Percentiles rank a stretch among this genome's conserved stretches.
phyloP scores from a whole-genome alignment of 2,329 filamentous ascomycete species.

The Colletotrichum theobromicola region DNA sequence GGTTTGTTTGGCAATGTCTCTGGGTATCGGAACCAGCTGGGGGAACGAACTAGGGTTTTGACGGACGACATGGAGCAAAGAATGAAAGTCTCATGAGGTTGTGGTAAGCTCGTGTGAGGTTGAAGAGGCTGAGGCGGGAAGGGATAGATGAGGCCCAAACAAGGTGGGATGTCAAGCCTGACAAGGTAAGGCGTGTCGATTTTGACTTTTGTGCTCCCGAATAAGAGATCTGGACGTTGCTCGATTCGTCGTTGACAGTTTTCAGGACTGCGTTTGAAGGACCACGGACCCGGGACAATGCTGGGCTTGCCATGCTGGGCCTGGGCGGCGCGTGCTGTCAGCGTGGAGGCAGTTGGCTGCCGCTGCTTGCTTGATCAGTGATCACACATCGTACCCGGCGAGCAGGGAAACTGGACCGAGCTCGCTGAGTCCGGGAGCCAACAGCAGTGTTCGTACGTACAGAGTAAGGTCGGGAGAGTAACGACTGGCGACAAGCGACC shows the following conservation, averaged over 20 bases:
- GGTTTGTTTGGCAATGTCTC: not conserved
- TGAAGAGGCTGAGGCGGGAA: constrained; percentile 16
- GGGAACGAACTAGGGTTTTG: not conserved
- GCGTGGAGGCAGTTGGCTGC: not conserved
- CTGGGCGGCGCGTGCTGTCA: not conserved
- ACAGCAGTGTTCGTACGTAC: not conserved
- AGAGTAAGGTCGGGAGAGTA: not conserved
- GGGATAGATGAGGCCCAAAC: not conserved
- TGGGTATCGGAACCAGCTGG: no score
- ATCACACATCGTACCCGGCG: not conserved
- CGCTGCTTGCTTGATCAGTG: not conserved
- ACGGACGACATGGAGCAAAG: not conserved
- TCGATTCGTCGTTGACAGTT: constrained; percentile 22
- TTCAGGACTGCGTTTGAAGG: constrained; percentile 8
- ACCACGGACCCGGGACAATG: constrained; percentile 3
- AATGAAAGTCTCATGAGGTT: not conserved
- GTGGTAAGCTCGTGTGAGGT: not conserved
- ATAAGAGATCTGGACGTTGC: constrained; percentile 18
- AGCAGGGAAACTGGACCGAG: not conserved
- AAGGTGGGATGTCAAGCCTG: constrained; percentile 17
- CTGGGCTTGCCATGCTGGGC: constrained; percentile 3
- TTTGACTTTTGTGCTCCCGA: constrained; percentile 21
- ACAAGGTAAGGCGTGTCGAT: constrained; percentile 17
- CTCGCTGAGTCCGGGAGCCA: not conserved
- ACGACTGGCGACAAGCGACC: not conserved